Conservation (phyloP, 129 eudicot species). For the Helianthus tuberosus region DNA sequence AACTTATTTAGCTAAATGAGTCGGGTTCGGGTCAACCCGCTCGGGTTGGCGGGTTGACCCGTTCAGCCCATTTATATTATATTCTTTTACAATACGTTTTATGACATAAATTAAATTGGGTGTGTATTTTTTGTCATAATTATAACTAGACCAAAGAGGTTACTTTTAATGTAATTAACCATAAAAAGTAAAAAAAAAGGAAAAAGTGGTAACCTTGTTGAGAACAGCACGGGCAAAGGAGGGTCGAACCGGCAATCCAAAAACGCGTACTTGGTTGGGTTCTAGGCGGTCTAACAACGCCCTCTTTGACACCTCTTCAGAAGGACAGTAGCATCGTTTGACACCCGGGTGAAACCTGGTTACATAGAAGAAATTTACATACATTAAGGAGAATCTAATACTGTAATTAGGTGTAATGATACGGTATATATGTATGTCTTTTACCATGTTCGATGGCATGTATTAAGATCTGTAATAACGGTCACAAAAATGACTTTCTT, state of each 20-base stretch:
- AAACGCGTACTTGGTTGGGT: constrained; percentile 73
- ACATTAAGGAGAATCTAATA: neutral
- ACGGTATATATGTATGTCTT: constrained; percentile 18
- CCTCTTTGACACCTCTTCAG: constrained; percentile 87
- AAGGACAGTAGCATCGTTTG: constrained; percentile 89
- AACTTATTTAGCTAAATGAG: too few species aligned
- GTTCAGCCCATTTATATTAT: too few species aligned
- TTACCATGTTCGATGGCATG: constrained; percentile 95
- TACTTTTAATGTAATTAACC: too few species aligned
- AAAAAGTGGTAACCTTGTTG: constrained; percentile 53
- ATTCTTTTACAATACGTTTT: too few species aligned
- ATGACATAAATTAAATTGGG: too few species aligned
- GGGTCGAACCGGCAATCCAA: constrained; percentile 93
- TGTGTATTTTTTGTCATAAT: too few species aligned
- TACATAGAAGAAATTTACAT: constrained; percentile 2
- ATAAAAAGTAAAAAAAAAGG: neutral
- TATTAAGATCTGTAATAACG: constrained; percentile 88
- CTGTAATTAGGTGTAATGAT: neutral
- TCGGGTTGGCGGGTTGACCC: too few species aligned
- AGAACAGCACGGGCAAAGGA: constrained; percentile 83
- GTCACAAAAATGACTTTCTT: constrained; percentile 94
- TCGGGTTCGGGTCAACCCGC: too few species aligned
- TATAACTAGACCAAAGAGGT: too few species aligned
- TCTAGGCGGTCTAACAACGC: constrained; percentile 72
- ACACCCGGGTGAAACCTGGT: constrained; percentile 93